A percentile compares a stretch with the other conserved stretches of the same genome.
These are phyloP conservation scores for Xylaria venustula DNA, from an alignment of 495 filamentous ascomycete genomes.

Conservation along the genomic window DNA sequence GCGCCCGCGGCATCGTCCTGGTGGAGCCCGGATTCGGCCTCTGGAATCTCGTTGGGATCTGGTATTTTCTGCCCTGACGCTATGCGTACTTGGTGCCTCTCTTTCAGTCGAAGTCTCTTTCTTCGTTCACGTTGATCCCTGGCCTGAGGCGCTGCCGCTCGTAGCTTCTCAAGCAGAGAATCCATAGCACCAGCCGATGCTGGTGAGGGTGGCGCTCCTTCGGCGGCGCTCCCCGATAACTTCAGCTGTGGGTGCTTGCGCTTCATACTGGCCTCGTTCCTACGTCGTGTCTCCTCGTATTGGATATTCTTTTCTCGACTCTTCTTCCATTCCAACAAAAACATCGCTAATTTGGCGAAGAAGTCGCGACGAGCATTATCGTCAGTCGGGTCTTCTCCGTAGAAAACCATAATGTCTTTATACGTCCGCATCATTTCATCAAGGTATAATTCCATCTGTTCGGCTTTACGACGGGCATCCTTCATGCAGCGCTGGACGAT, in stretches of 20 bases:
- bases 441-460: constrained; percentile 90
- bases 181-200: constrained; percentile 91
- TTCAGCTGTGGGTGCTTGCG: constrained; percentile 75
- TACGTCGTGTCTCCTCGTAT: constrained; percentile 76
- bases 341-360: constrained; percentile 90
- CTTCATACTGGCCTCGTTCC: constrained; percentile 86
- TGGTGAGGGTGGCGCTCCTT: constrained; percentile 59
- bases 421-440: constrained; percentile 90
- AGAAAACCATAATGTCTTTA: constrained; percentile 95
- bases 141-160: constrained; percentile 86
- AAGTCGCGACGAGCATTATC: constrained; percentile 95
- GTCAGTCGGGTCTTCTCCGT: constrained; percentile 89
- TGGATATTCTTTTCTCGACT: constrained; percentile 86
- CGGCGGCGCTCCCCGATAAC: constrained; percentile 50
- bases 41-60: constrained; percentile 57
- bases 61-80: constrained; percentile 84
- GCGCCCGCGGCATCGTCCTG: constrained; percentile 16
- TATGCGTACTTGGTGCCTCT: constrained; percentile 87
- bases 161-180: constrained; percentile 90
- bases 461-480: constrained; percentile 91
- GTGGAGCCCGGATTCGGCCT: constrained; percentile 37
- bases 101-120: constrained; percentile 81
- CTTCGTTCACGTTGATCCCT: constrained; percentile 84
- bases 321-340: constrained; percentile 94
- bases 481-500: constrained; percentile 93